A percentile compares a stretch with the other conserved stretches of the same genome.
phyloP scores from a whole-genome alignment of 768 basidiomycete species.

The Crepidotus variabilis region DNA sequence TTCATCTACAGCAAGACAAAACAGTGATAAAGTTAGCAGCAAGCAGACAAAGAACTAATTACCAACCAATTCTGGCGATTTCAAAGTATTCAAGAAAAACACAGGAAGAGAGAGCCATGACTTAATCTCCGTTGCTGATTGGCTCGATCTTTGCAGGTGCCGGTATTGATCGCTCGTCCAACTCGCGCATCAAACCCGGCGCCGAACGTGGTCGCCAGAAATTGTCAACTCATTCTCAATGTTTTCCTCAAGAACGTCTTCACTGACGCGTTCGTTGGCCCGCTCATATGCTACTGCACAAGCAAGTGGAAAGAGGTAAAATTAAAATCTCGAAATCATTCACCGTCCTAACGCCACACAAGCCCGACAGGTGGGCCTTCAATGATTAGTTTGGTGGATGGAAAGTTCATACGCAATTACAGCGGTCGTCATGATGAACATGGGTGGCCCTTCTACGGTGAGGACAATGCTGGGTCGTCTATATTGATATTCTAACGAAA shows the following conservation, averaged over 20 bases:
- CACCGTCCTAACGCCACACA: slow-evolving; percentile 10
- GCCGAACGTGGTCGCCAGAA: too few relatives aligned
- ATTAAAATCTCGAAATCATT: slow-evolving; percentile 3
- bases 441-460: slow-evolving; percentile 96
- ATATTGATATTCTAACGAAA: background rate
- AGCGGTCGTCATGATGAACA: slow-evolving; percentile 97
- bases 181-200: too few relatives aligned
- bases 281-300: slow-evolving; percentile 16
- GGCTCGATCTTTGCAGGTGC: too few relatives aligned
- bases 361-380: slow-evolving; percentile 59
- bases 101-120: too few relatives aligned
- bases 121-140: too few relatives aligned
- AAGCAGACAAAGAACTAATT: too few relatives aligned
- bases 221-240: background rate
- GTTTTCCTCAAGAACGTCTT: slow-evolving; percentile 5
- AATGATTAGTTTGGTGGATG: slow-evolving; percentile 7
- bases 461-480: slow-evolving; percentile 15
- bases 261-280: background rate
- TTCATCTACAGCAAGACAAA: too few relatives aligned
- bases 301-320: slow-evolving; percentile 24
- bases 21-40: too few relatives aligned
- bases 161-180: too few relatives aligned
- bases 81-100: too few relatives aligned
- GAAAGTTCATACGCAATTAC: slow-evolving; percentile 12
- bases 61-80: too few relatives aligned